phyloP scores from a whole-genome alignment of 2,329 filamentous ascomycete genomes.

The Chaetomiaceae sp. region DNA sequence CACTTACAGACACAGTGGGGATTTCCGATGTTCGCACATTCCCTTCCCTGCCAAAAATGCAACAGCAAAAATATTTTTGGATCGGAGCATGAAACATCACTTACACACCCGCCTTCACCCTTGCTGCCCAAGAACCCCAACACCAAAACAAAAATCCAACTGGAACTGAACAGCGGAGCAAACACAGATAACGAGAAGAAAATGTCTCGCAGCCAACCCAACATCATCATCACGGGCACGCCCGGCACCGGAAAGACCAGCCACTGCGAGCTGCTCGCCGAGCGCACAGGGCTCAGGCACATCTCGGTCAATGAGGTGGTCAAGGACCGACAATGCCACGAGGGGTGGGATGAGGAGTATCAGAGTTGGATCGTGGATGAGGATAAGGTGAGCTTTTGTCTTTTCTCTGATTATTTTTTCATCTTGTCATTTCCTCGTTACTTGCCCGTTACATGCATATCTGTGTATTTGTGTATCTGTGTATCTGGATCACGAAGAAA shows the following conservation, averaged over 20 bases:
- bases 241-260: constrained; percentile 95
- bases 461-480: no score
- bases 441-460: no score
- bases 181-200: constrained; percentile 4
- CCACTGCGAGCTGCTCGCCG: constrained; percentile 76
- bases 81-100: constrained; percentile 2
- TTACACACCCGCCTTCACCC: constrained; percentile 2
- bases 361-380: constrained; percentile 93
- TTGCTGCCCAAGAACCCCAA: neutral
- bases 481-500: no score
- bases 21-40: constrained; percentile 3
- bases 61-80: constrained; percentile 14
- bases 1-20: constrained; percentile 9
- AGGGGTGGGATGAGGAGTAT: constrained; percentile 80
- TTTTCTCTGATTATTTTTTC: constrained; percentile 10
- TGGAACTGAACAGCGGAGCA: neutral
- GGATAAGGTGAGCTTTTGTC: constrained; percentile 63
- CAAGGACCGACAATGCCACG: constrained; percentile 81
- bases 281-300: constrained; percentile 72
- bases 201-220: constrained; percentile 57
- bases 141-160: neutral
- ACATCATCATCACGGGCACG: constrained; percentile 92
- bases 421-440: no score
- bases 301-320: constrained; percentile 86
- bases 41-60: neutral